Evolutionary conservation across 768 basidiomycete genomes (phyloP), one percentile per base, ranked within the genome.

Genomic region (Panellus pusillus): DNA sequence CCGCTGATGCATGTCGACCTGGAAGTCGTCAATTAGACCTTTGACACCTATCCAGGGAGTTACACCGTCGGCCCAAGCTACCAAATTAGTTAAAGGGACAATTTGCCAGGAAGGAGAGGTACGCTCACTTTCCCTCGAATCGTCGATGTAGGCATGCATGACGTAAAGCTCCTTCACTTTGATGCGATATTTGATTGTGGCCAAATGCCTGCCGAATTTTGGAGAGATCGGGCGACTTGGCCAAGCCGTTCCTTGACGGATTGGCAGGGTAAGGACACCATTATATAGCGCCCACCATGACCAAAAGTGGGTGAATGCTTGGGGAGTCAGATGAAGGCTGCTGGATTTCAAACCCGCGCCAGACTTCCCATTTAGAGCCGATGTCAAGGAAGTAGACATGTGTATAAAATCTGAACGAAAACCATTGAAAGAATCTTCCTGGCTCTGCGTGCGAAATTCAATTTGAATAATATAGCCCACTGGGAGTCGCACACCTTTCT

Each of bases 391-490:
- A 37, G 93, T 78, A 0, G 93, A 93, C 50, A 95, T 79, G 68
- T 98, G 95, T 43, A 98, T 86, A 66, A 92, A 95, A 70, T 98
- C 89, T 6, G 93, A 96, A 32, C 95, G 87, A 69, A 98, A 97
- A 8, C 83, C 89, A 54, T 82, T 81, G 70, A 83, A 96, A 0
- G 93, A 93, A 69, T 98, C 95, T 24, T 76, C 70, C 18, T 61
- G 53, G 44, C 72, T 76, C 79, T 81, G 58, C 2, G 32, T 9
- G 9, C 11, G 9, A 3, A 14, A 44, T 20, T 41, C 17, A 19
- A 29, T 12, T 20, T 37, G n/a, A 32, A 55, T 64, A 27, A 61
- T 47, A 29, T 20, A 27, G 24, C 36, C 27, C 31, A 47, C 36
- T 18, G 6, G 39, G 9, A 20, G 29, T 7, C 17, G 29, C 70